These are phyloP conservation scores for Ophiostoma populinum DNA, from an alignment of 2,329 filamentous ascomycete genomes.

Conservation along the genomic window DNA sequence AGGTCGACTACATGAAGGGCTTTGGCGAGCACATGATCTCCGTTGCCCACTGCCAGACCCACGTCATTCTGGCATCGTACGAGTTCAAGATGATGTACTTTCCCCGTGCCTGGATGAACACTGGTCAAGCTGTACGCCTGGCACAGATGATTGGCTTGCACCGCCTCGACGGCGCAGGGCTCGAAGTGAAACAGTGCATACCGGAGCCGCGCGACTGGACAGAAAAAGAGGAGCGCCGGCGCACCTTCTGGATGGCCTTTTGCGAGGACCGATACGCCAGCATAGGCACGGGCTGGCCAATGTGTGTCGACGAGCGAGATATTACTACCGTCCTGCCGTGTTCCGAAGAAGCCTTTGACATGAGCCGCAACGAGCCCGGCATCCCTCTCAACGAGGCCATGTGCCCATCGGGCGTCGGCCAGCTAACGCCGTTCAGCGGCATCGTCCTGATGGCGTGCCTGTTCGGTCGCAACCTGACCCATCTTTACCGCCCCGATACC, in stretches of 20 bases:
- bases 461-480: constrained; percentile 78
- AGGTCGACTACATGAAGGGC: constrained; percentile 79
- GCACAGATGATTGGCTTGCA: constrained; percentile 88
- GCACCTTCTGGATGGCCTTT: constrained; percentile 93
- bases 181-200: constrained; percentile 88
- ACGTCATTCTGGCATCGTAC: constrained; percentile 62
- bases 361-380: constrained; percentile 57
- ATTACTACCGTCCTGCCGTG: constrained; percentile 73
- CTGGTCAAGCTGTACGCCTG: constrained; percentile 63
- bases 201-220: constrained; percentile 83
- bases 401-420: constrained; percentile 51
- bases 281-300: constrained; percentile 93
- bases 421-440: constrained; percentile 61
- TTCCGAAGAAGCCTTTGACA: constrained; percentile 70
- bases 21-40: constrained; percentile 82
- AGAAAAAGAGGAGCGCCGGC: constrained; percentile 73
- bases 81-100: constrained; percentile 99
- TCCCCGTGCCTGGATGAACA: constrained; percentile 85
- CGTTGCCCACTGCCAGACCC: constrained; percentile 71
- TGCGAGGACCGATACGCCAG: constrained; percentile 83
- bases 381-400: constrained; percentile 53
- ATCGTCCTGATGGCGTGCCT: constrained; percentile 75
- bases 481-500: constrained; percentile 71
- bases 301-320: constrained; percentile 83
- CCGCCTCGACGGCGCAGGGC: constrained; percentile 59